Evolutionary conservation across 352 stramenopile species (phyloP), one percentile per base, ranked within the genome.

Genomic region (Phytophthora pisi): DNA sequence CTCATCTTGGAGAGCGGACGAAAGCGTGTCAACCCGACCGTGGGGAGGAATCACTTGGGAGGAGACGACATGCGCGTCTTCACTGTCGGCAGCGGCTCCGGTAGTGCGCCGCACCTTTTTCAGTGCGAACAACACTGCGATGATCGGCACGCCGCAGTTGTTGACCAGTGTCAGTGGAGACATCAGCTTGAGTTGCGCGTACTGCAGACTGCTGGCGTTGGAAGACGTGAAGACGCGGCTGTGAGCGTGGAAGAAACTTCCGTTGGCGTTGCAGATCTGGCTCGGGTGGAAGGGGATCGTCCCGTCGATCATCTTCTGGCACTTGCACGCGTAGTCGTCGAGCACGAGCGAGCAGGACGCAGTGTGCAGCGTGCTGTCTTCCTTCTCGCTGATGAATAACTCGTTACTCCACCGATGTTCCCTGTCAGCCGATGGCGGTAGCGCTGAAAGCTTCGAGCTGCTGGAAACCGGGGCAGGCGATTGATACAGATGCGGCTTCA

Each of bases 331-430:
- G 20, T 88, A 92, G 47, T 94, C 86, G 24, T 88, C 82, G 0
- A 92, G 67, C 30, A 91, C 70, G 1, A 91, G 72, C 7, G 83
- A 91, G 46, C 84, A 93, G 2, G 82, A 79, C 0, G 86, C 85
- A 18, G 88, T 78, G 28, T 78, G 77, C n/a, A 92, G 73, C 2
- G 65, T 75, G n/a, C 58, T 81, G 11, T 83, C 77, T 57, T 91
- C 81, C 40, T 82, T 88, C 9, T 90, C 80, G 23, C 78, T 88
- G 57, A 95, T 84, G 38, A 94, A 81, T 15, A 94, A 46, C 13
- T 92, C 85, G 49, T 93, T 91, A 57, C 87, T 95, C 85, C 87
- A 93, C n/a, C 86, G 84, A 49, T 95, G 78, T 1, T 86, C 75
- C 55, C 74, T 80, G 4, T 71, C 56, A 43, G 45, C 45, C 2